Conservation (phyloP, 2,329 filamentous ascomycete species). For the Sclerotinia borealis region DNA sequence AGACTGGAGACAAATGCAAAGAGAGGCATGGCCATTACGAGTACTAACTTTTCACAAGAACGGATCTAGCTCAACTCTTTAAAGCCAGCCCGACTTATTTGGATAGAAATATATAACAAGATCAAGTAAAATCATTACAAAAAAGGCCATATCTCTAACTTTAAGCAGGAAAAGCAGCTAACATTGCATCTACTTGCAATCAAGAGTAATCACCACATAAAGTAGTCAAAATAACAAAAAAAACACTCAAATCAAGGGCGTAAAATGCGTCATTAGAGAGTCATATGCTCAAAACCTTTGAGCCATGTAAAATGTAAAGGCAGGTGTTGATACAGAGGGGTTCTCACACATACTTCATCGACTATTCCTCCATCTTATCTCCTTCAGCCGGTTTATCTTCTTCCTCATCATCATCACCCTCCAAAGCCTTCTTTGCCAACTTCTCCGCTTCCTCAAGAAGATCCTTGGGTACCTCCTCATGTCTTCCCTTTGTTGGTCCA, state of each 20-base stretch:
- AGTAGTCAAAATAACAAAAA: neutral
- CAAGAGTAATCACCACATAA: neutral
- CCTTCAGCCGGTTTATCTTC: constrained; percentile 57
- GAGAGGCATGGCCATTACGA: neutral
- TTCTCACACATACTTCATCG: constrained; percentile 17
- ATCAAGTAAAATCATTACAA: neutral
- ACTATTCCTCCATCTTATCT: constrained; percentile 87
- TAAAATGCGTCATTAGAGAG: constrained; percentile 13
- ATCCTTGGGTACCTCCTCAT: constrained; percentile 89
- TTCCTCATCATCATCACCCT: constrained; percentile 77
- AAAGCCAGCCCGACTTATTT: neutral
- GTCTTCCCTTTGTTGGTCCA: constrained; percentile 86
- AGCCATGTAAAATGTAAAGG: constrained; percentile 11
- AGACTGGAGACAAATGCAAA: neutral
- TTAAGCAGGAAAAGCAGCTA: neutral
- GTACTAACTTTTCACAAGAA: no score
- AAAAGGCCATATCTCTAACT: neutral
- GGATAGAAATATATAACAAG: neutral
- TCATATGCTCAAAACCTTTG: constrained; percentile 9
- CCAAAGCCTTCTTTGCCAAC: constrained; percentile 83
- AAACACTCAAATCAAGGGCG: neutral
- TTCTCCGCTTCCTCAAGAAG: constrained; percentile 87
- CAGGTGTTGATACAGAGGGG: constrained; percentile 30
- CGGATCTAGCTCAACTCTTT: neutral
- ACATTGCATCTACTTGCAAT: no score